Percentiles rank a stretch among this genome's conserved stretches.
These are phyloP conservation scores for Trichophyton simii DNA, from an alignment of 2,329 filamentous ascomycete species.

Conservation along the genomic window DNA sequence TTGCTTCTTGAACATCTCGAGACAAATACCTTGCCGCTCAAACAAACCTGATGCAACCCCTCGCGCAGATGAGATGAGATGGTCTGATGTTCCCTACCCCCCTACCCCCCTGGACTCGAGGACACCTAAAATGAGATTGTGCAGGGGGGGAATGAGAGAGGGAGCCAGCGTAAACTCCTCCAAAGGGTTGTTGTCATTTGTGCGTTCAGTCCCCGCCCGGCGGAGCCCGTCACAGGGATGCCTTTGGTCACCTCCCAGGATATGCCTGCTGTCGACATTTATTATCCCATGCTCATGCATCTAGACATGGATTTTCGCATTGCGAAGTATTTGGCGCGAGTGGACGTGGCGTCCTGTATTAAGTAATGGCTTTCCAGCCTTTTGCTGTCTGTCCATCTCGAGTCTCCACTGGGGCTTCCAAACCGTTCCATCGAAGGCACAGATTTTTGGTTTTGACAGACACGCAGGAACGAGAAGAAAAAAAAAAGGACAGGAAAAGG, in stretches of 20 bases:
- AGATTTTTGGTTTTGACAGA: neutral
- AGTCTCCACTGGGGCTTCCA: neutral
- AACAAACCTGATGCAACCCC: neutral
- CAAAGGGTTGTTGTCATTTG: neutral
- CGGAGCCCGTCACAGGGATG: neutral
- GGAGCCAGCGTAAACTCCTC: neutral
- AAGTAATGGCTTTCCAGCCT: neutral
- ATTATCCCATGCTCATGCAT: neutral
- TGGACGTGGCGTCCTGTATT: neutral
- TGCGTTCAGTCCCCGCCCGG: neutral
- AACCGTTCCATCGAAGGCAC: neutral
- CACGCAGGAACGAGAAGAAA: neutral
- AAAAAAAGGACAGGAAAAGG: neutral
- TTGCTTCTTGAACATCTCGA: neutral
- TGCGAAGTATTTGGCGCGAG: neutral
- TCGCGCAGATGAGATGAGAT: neutral
- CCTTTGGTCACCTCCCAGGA: neutral
- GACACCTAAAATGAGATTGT: neutral
- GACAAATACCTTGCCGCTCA: neutral
- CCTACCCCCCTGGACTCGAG: neutral
- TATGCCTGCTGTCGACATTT: neutral
- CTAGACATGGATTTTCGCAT: neutral
- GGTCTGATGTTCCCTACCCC: neutral
- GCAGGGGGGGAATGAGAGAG: neutral
- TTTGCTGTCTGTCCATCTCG: neutral